These are phyloP conservation scores for Piper betle DNA, from an alignment of 164 flowering plant genomes.

Conservation along the genomic window DNA sequence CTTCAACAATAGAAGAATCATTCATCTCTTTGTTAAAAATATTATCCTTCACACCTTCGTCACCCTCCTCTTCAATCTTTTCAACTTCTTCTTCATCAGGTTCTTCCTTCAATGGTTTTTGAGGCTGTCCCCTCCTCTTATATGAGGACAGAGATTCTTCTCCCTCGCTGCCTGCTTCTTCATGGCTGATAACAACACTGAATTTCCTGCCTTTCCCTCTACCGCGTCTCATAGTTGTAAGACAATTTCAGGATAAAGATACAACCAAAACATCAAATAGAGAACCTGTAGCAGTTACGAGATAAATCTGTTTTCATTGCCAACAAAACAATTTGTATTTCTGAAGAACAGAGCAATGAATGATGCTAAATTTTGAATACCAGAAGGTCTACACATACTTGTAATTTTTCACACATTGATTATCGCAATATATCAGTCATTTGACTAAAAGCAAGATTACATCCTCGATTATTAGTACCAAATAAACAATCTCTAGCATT, in stretches of 20 bases:
- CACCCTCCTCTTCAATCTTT: slow-evolving; percentile 34
- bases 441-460: no score
- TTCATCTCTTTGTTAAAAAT: slow-evolving; percentile 23
- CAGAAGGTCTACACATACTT: background rate
- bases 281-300: slow-evolving; percentile 14
- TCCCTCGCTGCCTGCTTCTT: slow-evolving; percentile 62
- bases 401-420: no score
- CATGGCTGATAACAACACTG: slow-evolving; percentile 26
- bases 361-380: background rate
- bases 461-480: no score
- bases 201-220: slow-evolving; percentile 71
- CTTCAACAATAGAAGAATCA: slow-evolving; percentile 12
- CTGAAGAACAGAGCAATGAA: background rate
- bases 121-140: slow-evolving; percentile 78
- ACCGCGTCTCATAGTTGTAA: slow-evolving; percentile 53
- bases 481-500: no score
- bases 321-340: no score
- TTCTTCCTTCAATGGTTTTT: slow-evolving; percentile 52
- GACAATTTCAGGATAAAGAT: slow-evolving; percentile 5
- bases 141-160: slow-evolving; percentile 54
- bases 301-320: background rate
- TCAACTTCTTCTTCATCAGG: slow-evolving; percentile 46
- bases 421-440: no score
- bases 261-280: slow-evolving; percentile 7
- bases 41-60: slow-evolving; percentile 17